phyloP scores from a whole-genome alignment of 2,329 filamentous ascomycete genomes.

The Monilinia aucupariae region DNA sequence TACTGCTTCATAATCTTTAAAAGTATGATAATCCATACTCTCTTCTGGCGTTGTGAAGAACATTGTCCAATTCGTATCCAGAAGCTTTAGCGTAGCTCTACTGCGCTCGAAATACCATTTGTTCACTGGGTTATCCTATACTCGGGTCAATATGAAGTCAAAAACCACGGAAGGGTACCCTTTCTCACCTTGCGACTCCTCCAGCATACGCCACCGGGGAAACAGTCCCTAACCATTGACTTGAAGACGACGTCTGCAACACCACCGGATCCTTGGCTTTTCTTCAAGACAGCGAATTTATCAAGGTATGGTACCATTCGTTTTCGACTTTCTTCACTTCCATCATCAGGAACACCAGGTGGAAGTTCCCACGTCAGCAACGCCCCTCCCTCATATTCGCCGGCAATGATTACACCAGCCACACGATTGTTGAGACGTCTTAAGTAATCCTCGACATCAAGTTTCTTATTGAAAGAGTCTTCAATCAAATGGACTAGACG shows the following conservation, averaged over 20 bases:
- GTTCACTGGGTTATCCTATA: slow-evolving; percentile 85
- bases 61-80: slow-evolving; percentile 89
- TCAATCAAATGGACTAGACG: slow-evolving; percentile 84
- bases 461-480: slow-evolving; percentile 80
- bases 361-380: slow-evolving; percentile 92
- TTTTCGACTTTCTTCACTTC: slow-evolving; percentile 46
- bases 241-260: slow-evolving; percentile 97
- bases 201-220: slow-evolving; percentile 88
- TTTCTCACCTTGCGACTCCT: slow-evolving; percentile 49
- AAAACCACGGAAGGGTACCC: neutral
- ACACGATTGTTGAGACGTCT: slow-evolving; percentile 72
- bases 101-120: slow-evolving; percentile 99
- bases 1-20: slow-evolving; percentile 69
- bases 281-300: slow-evolving; percentile 91
- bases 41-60: slow-evolving; percentile 85
- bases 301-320: slow-evolving; percentile 88
- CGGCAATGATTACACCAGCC: slow-evolving; percentile 89
- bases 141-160: neutral
- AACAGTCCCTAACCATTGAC: slow-evolving; percentile 84
- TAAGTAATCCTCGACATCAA: slow-evolving; percentile 81
- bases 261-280: slow-evolving; percentile 81
- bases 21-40: slow-evolving; percentile 48
- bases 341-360: slow-evolving; percentile 49
- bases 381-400: slow-evolving; percentile 92
- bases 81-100: slow-evolving; percentile 74